Percentiles rank a stretch among this genome's conserved stretches.
These are phyloP conservation scores for Kluyveromyces siamensis DNA, from an alignment of 805 yeast species.

Conservation along the genomic window DNA sequence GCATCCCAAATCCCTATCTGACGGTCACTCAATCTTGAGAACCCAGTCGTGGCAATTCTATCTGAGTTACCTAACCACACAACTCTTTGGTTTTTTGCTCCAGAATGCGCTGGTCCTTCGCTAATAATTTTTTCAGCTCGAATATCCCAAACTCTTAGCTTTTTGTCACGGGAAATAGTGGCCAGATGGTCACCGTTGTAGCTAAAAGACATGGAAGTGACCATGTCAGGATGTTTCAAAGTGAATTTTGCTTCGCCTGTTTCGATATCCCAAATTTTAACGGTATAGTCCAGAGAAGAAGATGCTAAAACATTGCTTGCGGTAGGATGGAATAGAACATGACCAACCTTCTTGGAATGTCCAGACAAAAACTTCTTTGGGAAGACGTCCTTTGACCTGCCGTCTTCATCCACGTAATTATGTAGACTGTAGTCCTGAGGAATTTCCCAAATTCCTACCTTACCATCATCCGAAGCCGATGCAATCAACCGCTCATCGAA, in stretches of 20 bases:
- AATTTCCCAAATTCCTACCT: conserved; percentile 77
- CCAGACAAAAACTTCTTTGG: conserved; percentile 70
- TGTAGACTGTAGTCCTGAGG: conserved; percentile 75
- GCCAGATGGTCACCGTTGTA: conserved; percentile 82
- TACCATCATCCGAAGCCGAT: conserved; percentile 76
- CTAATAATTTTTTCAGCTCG: conserved; percentile 63
- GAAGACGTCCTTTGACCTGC: conserved; percentile 53
- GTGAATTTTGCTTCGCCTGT: conserved; percentile 63
- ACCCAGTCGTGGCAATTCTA: conserved; percentile 88
- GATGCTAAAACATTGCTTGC: conserved; percentile 84
- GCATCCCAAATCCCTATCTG: conserved; percentile 94
- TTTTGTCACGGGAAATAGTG: conserved; percentile 86
- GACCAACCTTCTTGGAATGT: conserved; percentile 93
- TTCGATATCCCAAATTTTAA: conserved; percentile 84
- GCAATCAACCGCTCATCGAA: conserved; percentile 68
- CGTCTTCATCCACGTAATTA: conserved; percentile 44
- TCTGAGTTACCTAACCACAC: conserved; percentile 85
- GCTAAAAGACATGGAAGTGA: conserved; percentile 88
- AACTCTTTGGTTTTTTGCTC: conserved; percentile 85
- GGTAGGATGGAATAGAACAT: conserved; percentile 79
- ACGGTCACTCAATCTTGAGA: conserved; percentile 85
- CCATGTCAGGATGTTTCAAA: conserved; percentile 79
- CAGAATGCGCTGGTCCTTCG: conserved; percentile 86
- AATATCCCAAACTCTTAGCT: conserved; percentile 85
- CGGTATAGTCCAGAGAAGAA: conserved; percentile 81